Base-by-base conservation (phyloP, 805 yeast genomes). In the Candida sphagnicola region DNA sequence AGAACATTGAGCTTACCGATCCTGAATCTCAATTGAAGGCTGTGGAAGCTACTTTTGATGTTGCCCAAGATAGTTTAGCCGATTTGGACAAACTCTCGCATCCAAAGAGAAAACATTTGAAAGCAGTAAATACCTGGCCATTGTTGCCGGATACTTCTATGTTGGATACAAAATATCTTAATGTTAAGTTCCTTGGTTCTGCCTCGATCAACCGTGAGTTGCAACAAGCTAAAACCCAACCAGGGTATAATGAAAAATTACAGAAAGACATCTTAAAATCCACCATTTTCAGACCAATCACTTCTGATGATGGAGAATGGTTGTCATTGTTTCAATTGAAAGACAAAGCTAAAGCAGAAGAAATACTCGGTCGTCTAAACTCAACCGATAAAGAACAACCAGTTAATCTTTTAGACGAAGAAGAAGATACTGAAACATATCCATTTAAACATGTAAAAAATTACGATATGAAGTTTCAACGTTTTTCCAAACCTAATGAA, bases 61-160 rank as follows among this genome's bases (percentile, higher is more conserved):
- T 64, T 24, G 81, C 85, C 2, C 74, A 72, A 31, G 70, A 66
- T 33, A 58, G 78, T 1, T 56, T 70, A 37, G 57, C 61, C 10
- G 61, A 71, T 36, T 59, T 56, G 5, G 73, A 72, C 31, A 50
- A 59, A 8, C 65, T 89, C 44, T 72, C 65, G 48, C 99, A 93
- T 63, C 99, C 99, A 23, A 72, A 75, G 18, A 87, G 82, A 64
- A 82, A 75, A 53, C 69, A 76, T 40, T 62, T 88, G 36, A 80
- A 73, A 39, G 95, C 96, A 0, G 89, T 82, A 15, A 74, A 72
- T 43, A 72, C 88, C 1, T 86, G 89, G 87, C 82, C 83, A 18
- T 65, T 93, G 18, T 66, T 90, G 45, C 99, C 99, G 5, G 97
- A 93, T 59, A 80, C 93, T 8, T 80, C 91, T n/a, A 77, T 85